Evolutionary conservation across 2,329 filamentous ascomycete genomes (phyloP).

Genomic region (Aspergillus clavatus): DNA sequence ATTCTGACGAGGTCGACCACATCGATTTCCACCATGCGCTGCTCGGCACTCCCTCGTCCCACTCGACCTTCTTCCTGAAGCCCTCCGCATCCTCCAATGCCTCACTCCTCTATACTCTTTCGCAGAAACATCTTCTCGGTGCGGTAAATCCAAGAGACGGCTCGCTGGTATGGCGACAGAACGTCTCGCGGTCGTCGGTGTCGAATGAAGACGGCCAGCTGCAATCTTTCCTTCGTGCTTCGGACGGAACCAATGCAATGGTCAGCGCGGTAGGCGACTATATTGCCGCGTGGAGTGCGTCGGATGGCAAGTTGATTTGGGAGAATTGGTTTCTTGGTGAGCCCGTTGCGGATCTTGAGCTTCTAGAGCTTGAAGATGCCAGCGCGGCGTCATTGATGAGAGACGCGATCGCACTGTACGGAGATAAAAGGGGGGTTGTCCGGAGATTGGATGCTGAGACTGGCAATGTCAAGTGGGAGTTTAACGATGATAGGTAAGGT

Average conservation of each 20-base stretch:
- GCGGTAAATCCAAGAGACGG: slow-evolving; percentile 87
- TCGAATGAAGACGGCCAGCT: slow-evolving; percentile 14
- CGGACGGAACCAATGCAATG: slow-evolving; percentile 72
- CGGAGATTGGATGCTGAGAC: slow-evolving; percentile 67
- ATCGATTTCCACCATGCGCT: slow-evolving; percentile 92
- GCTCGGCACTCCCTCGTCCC: slow-evolving; percentile 72
- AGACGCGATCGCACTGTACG: slow-evolving; percentile 67
- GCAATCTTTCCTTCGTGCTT: slow-evolving; percentile 57
- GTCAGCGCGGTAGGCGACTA: slow-evolving; percentile 66
- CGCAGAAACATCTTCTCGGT: slow-evolving; percentile 75
- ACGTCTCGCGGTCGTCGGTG: slow-evolving; percentile 49
- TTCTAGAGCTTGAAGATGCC: slow-evolving; percentile 64
- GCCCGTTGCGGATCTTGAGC: slow-evolving; percentile 55
- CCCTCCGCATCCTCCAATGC: slow-evolving; percentile 77
- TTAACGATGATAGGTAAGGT: slow-evolving; percentile 55
- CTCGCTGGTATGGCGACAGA: slow-evolving; percentile 78
- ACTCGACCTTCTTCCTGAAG: slow-evolving; percentile 91
- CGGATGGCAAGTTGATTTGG: slow-evolving; percentile 77
- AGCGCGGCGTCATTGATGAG: slow-evolving; percentile 40
- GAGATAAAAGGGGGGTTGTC: slow-evolving; percentile 54
- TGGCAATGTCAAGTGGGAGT: slow-evolving; percentile 75
- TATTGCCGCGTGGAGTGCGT: slow-evolving; percentile 77
- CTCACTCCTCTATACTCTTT: slow-evolving; percentile 85
- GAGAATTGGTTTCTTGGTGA: slow-evolving; percentile 54
- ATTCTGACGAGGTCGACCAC: slow-evolving; percentile 82